A percentile compares a stretch with the other conserved stretches of the same genome.
Conservation (phyloP, 352 stramenopile species). For the Globisporangium uncinulatum region DNA sequence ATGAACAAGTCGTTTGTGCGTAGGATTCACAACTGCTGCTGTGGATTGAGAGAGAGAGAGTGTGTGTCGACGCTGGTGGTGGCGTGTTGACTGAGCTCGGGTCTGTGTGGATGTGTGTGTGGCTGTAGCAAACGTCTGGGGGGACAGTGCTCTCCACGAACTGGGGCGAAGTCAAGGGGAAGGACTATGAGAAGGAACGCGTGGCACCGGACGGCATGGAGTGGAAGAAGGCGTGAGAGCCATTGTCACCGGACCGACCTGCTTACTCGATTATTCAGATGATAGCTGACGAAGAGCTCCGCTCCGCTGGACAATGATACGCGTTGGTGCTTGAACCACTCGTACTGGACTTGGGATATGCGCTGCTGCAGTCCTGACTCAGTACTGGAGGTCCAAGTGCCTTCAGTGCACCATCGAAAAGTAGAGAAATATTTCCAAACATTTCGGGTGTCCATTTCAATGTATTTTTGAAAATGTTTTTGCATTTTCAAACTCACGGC, state of each 20-base stretch:
- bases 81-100: too few species aligned
- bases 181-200: conserved; percentile 89
- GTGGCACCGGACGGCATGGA: conserved; percentile 84
- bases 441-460: neutral
- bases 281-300: too few species aligned
- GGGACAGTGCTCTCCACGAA: conserved; percentile 90
- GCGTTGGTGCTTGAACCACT: neutral
- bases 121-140: conserved; percentile 85
- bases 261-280: too few species aligned
- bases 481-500: neutral
- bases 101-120: neutral
- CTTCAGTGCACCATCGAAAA: neutral
- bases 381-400: neutral
- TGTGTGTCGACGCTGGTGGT: too few species aligned
- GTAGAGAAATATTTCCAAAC: too few species aligned
- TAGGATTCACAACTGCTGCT: neutral
- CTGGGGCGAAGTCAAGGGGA: conserved; percentile 87
- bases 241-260: too few species aligned
- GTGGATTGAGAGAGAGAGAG: neutral
- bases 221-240: conserved; percentile 74
- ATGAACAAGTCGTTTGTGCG: conserved; percentile 93
- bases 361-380: neutral
- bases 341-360: neutral
- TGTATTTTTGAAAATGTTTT: neutral
- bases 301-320: too few species aligned